Conservation (phyloP, 73 alveolate genomes). For the Symbiodinium natans region DNA sequence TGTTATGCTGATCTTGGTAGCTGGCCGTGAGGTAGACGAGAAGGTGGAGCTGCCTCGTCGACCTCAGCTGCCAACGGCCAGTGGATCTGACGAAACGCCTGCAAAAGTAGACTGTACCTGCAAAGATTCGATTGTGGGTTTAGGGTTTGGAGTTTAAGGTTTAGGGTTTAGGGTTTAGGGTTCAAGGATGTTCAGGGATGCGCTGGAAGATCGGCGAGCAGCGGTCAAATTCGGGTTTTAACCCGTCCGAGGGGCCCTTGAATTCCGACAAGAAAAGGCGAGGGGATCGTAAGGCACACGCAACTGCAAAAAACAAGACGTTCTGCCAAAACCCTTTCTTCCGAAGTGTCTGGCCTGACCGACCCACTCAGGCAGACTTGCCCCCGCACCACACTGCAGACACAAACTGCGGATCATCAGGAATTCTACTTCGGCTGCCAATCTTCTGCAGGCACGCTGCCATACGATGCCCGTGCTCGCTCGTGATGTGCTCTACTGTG, state of each 20-base stretch:
- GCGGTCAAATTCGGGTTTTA: too few species aligned
- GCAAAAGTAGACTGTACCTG: too few species aligned
- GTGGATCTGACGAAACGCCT: too few species aligned
- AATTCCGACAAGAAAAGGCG: background rate
- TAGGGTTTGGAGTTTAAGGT: background rate
- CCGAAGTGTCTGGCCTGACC: background rate
- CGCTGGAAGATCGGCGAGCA: too few species aligned
- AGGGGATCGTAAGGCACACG: too few species aligned
- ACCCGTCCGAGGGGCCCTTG: too few species aligned
- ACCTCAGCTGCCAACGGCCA: background rate
- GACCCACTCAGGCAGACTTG: background rate
- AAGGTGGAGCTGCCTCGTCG: constrained; percentile 57
- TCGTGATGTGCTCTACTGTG: too few species aligned
- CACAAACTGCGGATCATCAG: too few species aligned
- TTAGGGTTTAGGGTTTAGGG: background rate
- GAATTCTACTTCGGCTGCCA: background rate
- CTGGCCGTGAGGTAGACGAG: constrained; percentile 61
- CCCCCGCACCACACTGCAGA: too few species aligned
- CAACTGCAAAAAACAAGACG: background rate
- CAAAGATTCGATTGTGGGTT: too few species aligned
- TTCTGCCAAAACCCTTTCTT: background rate
- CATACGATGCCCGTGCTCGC: too few species aligned
- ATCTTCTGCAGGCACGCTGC: background rate
- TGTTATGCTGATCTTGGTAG: background rate
- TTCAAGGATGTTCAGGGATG: too few species aligned